Base-by-base conservation (phyloP, 441 rosid genomes). In the Jatropha podagrica region DNA sequence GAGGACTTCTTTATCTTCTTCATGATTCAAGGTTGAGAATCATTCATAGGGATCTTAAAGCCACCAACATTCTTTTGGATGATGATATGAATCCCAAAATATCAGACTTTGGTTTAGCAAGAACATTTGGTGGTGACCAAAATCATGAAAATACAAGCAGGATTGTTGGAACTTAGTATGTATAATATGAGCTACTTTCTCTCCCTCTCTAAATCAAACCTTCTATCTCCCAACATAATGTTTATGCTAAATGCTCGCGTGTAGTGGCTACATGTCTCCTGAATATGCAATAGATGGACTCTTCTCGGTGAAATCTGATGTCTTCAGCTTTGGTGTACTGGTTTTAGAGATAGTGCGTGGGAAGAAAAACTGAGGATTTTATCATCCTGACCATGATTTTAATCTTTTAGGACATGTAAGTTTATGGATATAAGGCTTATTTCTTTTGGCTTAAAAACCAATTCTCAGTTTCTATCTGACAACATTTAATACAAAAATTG, bases 201-300 rank as follows among this genome's bases (percentile, higher is more conserved):
- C 32, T 69, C 23, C 20, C 32, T 32, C 32, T 32, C 32, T 32
- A 32, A 32, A 32, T 32, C 32, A 32, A 32, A 32, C 32, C 32
- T 32, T 32, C 32, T 32, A 32, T 32, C 32, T 32, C 32, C 32
- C 32, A 32, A 32, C 32, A 32, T 32, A 32, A 7, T 38, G 20
- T 17, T 3, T 62, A 14, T 58, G 1, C 61, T 6, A 44, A 14
- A 40, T 48, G 74, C 77, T 66, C 61, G 26, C 23, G 7, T 27
- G 76, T 74, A 92, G 92, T 44, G 93, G 92, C 2, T 92, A 92
- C 65, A 92, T 92, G 92, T 81, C 95, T 7, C 95, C 91, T 0
- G 97, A 92, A 70, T 92, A 92, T 73, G 91, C 94, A 32, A 86
- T 89, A 88, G 88, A 88, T 2, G 94, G 97, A 1, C 73, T 71